Base-by-base conservation (phyloP, 2,329 filamentous ascomycete species). In the Paecilomyces dactylethromorphus region DNA sequence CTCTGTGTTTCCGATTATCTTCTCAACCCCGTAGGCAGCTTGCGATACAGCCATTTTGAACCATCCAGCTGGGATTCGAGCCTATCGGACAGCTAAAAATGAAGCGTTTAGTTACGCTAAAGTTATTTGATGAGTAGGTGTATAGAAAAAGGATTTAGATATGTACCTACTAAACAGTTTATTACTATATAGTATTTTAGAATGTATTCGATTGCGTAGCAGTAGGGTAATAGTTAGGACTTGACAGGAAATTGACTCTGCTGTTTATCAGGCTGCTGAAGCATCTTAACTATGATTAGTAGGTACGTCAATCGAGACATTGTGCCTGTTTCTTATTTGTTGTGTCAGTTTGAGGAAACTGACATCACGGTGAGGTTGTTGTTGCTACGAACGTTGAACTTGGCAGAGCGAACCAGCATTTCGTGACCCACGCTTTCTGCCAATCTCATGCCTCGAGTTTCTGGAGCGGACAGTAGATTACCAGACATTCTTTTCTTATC, bases 1-100 rank as follows among this genome's bases (percentile, higher is more conserved):
- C 65, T 83, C 80, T 64, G 78, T 82, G 69, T 92, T 88, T 55
- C 89, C 89, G 54, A 92, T 69, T 55, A 75, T 76, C 76, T 88
- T 84, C 70, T 94, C 91, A 57, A 75, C 82, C 58, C 82, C 70
- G 60, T 83, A 84, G 54, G 90, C 90, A 75, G 84, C 87, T 80
- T 89, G 86, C 56, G 85, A 80, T 58, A 83, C 71, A 24, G 84
- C 79, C 80, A 87, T 87, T 29, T 56, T 77, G 56, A 39, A 53
- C 15, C 15, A 29, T 31, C 15, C 18, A n/a, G 5, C 55, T 4
- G 21, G 8, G 8, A 18, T 58, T 24, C n/a, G 35, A 18, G n/a
- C 5, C 39, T 18, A 18, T 45, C 39, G 10, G 39, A 8, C n/a
- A 39, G 13, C 11, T 13, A 39, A 10, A 10, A 18, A 18, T 6